Evolutionary conservation across 345 rosid genomes (phyloP), one percentile per base, ranked within the genome.

Genomic region (Aquilaria yunnanensis): DNA sequence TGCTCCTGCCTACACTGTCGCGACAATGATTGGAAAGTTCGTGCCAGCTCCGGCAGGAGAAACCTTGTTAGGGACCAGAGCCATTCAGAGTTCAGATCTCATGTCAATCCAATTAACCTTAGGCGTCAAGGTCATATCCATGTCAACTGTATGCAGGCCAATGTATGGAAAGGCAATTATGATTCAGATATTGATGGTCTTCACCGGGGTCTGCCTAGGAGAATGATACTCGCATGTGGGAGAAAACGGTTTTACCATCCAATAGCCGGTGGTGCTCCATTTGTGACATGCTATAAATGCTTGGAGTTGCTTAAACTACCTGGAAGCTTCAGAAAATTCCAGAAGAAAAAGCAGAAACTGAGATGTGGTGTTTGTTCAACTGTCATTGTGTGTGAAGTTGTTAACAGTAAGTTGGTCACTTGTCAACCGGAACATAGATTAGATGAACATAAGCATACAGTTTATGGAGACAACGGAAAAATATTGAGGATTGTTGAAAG

Each of bases 181-280:
- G 63, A 75, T 62, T 66, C 70, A 41, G 76, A 73, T 46, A 74
- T 64, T 75, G 78, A 77, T 59, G 75, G 78, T 70, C 55, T 74
- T 70, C 72, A 63, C 67, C 81, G 63, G 33, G 51, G 70, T 72
- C 71, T 51, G 46, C 74, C 67, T 67, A 76, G 56, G n/a, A 84
- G 69, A 70, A 80, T 67, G 62, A 77, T 73, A 47, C 64, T 77
- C 74, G 67, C 80, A 60, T 32, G 73, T 66, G 68, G 79, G 29
- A 29, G 30, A 56, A 67, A 80, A 43, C 81, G 69, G 13, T 64
- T 62, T 48, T 75, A 71, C 56, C 76, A 46, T 64, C 92, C 98
- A 16, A 72, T 85, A 33, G 86, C 81, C 63, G 83, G 88, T 52
- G 98, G 91, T 63, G 91, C 98, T 61, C 97, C 98, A 12, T 92